Evolutionary conservation across 805 yeast species (phyloP).

Genomic region (Yamadazyma ubonensis): DNA sequence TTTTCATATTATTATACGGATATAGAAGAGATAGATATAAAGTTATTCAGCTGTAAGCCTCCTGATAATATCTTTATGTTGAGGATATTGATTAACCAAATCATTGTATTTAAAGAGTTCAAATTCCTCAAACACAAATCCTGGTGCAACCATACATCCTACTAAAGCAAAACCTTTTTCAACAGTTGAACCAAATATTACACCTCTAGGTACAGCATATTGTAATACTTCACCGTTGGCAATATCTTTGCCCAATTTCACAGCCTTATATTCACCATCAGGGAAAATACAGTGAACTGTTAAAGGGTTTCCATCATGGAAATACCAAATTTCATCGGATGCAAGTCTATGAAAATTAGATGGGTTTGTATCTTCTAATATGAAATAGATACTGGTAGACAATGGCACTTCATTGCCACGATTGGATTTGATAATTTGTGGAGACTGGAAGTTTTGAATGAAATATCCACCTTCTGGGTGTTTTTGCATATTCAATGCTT

Average conservation of each 20-base stretch:
- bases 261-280: constrained; percentile 19
- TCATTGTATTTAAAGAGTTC: constrained; percentile 18
- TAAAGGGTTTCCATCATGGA: constrained; percentile 22
- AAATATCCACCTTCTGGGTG: constrained; percentile 27
- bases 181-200: constrained; percentile 23
- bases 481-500: constrained; percentile 13
- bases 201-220: constrained; percentile 22
- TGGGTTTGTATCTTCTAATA: constrained; percentile 20
- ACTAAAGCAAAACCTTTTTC: constrained; percentile 22
- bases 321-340: constrained; percentile 26
- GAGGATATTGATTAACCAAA: constrained; percentile 17
- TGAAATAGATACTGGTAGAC: constrained; percentile 22
- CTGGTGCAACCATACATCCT: constrained; percentile 25
- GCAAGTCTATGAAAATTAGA: constrained; percentile 22
- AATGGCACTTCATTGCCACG: constrained; percentile 22
- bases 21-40: background rate
- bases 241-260: constrained; percentile 17
- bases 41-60: constrained; percentile 15
- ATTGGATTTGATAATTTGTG: constrained; percentile 16
- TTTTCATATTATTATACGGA: background rate
- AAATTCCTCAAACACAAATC: constrained; percentile 24
- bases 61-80: constrained; percentile 19
- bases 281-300: constrained; percentile 24
- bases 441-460: constrained; percentile 16
- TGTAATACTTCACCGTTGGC: constrained; percentile 20